These are phyloP conservation scores for Brassica hybrid DNA, from an alignment of 441 rosid genomes.

Conservation along the genomic window DNA sequence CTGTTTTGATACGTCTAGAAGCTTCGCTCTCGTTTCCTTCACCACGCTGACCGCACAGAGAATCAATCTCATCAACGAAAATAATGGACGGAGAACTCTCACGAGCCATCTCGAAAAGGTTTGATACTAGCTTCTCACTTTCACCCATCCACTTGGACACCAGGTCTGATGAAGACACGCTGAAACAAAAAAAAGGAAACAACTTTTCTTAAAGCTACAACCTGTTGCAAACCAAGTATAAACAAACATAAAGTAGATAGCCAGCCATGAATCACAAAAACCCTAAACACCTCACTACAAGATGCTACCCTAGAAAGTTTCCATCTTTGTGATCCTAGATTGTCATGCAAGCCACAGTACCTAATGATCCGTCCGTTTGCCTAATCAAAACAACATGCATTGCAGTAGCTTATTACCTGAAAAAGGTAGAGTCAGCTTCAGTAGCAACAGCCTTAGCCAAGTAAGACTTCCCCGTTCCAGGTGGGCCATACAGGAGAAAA, in stretches of 20 bases:
- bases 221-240: conserved; percentile 26
- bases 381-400: background rate
- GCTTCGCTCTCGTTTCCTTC: conserved; percentile 99
- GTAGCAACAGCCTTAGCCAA: conserved; percentile 99
- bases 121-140: conserved; percentile 97
- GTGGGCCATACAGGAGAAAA: conserved; percentile 94
- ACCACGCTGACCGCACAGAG: conserved; percentile 97
- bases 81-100: conserved; percentile 99
- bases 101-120: conserved; percentile 98
- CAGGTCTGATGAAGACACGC: conserved; percentile 96
- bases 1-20: conserved; percentile 98
- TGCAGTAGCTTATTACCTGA: conserved; percentile 57
- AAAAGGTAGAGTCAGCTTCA: conserved; percentile 97
- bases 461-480: conserved; percentile 99
- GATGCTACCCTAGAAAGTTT: conserved; percentile 21
- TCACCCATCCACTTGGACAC: conserved; percentile 99
- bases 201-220: conserved; percentile 30
- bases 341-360: conserved; percentile 7
- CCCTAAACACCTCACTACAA: background rate
- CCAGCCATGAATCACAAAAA: background rate
- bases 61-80: conserved; percentile 97
- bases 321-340: conserved; percentile 12
- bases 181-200: conserved; percentile 33
- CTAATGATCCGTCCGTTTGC: background rate
- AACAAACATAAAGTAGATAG: conserved; percentile 1